Conservation (phyloP, 1,139 yeast genomes). For the Ogataea hybrid region DNA sequence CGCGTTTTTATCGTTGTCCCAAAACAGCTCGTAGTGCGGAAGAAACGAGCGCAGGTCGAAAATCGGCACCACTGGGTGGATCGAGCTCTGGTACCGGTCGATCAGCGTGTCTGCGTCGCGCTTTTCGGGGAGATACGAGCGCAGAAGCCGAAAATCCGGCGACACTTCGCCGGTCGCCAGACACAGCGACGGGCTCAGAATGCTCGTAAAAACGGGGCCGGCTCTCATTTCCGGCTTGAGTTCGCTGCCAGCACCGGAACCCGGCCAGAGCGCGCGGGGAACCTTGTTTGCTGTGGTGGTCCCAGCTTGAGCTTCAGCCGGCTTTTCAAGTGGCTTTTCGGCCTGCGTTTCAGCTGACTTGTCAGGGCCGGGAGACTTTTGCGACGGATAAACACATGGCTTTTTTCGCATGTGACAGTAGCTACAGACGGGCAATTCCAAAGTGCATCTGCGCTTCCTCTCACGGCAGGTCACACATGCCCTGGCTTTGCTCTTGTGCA, state of each 20-base stretch:
- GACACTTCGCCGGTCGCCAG: constrained; percentile 2
- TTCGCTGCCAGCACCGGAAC: not conserved
- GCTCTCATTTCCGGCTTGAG: constrained; percentile 15
- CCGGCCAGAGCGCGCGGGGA: not conserved
- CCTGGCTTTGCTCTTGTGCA: constrained; percentile 13
- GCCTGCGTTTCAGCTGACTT: too few species aligned
- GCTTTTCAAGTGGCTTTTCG: too few species aligned
- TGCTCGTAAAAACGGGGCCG: constrained; percentile 23
- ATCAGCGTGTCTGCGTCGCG: constrained; percentile 18
- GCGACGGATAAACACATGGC: constrained; percentile 13
- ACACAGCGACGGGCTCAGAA: constrained; percentile 20
- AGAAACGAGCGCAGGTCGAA: constrained; percentile 18
- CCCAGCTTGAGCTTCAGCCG: too few species aligned
- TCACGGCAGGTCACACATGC: constrained; percentile 22
- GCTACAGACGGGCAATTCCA: constrained; percentile 20
- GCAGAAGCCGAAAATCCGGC: constrained; percentile 13
- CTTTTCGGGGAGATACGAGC: constrained; percentile 18
- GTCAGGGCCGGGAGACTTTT: too few species aligned
- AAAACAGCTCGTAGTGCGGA: constrained; percentile 22
- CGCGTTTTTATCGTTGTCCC: constrained; percentile 15
- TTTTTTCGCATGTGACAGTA: constrained; percentile 15
- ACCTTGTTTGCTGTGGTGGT: not conserved
- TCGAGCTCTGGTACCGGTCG: constrained; percentile 20
- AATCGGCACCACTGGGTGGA: constrained; percentile 24
- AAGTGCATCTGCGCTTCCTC: constrained; percentile 19